phyloP scores from a whole-genome alignment of 169 alveolate species.

The Toxoplasma gondii region DNA sequence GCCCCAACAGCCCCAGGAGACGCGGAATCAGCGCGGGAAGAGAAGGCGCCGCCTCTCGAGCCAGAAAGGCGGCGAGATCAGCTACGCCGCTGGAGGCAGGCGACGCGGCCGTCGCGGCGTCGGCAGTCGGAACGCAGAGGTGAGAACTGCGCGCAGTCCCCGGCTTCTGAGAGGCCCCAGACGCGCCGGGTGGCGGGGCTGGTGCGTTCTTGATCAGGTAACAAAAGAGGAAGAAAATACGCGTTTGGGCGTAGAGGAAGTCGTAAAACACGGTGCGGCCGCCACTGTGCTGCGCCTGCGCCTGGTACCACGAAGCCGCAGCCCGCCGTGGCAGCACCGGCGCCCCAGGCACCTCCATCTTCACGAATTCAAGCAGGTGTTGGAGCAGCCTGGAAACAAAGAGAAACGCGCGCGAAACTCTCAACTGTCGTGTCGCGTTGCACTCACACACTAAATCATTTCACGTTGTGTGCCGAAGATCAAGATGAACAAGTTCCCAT shows the following conservation, averaged over 20 bases:
- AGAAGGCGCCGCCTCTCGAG: constrained; percentile 24
- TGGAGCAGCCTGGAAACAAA: neutral
- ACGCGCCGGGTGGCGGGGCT: neutral
- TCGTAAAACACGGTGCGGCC: constrained; percentile 16
- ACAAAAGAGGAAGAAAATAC: constrained; percentile 58
- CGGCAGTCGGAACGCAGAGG: neutral
- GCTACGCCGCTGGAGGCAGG: neutral
- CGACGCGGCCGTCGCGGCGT: neutral
- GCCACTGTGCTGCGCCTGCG: constrained; percentile 20
- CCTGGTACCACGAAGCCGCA: constrained; percentile 10
- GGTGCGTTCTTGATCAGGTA: constrained; percentile 61
- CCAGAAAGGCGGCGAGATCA: neutral
- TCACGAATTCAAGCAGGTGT: neutral
- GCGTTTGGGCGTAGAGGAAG: constrained; percentile 56
- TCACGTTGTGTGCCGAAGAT: no score
- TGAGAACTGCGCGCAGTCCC: constrained; percentile 6
- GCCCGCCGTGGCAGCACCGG: constrained; percentile 5
- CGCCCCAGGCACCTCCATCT: constrained; percentile 16
- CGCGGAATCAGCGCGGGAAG: constrained; percentile 61
- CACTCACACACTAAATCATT: no score
- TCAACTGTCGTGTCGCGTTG: no score
- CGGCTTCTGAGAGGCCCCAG: neutral
- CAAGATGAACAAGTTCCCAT: no score
- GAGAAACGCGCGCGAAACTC: neutral
- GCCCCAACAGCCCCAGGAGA: constrained; percentile 48